These are phyloP conservation scores for Dictyostelium brefeldianum DNA, from an alignment of 78 protist genomes.

Conservation along the genomic window DNA sequence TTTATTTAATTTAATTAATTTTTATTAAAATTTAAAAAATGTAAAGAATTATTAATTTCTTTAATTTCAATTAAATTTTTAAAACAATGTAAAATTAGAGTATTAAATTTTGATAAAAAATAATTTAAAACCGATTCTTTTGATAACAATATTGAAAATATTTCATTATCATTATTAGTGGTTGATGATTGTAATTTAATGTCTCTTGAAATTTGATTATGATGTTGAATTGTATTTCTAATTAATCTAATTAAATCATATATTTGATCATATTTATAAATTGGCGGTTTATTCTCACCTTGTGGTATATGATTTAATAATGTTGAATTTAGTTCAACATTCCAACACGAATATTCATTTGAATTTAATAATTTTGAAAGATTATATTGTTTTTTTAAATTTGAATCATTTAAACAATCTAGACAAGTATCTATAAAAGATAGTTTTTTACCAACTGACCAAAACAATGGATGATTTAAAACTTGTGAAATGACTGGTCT, in stretches of 20 bases:
- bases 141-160: neutral
- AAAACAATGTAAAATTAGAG: slow-evolving; percentile 3
- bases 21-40: neutral
- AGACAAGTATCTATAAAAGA: slow-evolving; percentile 16
- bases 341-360: slow-evolving; percentile 6
- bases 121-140: slow-evolving; percentile 23
- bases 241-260: slow-evolving; percentile 34
- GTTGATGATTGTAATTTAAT: neutral
- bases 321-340: neutral
- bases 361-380: neutral
- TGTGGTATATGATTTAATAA: neutral
- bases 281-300: neutral
- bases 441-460: neutral
- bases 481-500: slow-evolving; percentile 27
- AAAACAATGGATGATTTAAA: slow-evolving; percentile 45
- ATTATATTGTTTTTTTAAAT: neutral
- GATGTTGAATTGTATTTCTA: slow-evolving; percentile 42
- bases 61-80: neutral
- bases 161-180: neutral
- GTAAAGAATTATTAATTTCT: neutral
- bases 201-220: slow-evolving; percentile 24
- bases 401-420: neutral
- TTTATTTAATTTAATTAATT: no score
- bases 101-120: slow-evolving; percentile 18
- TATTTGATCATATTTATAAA: slow-evolving; percentile 23